phyloP scores from a whole-genome alignment of 768 basidiomycete genomes.

The Tylopilus rubrobrunneus region DNA sequence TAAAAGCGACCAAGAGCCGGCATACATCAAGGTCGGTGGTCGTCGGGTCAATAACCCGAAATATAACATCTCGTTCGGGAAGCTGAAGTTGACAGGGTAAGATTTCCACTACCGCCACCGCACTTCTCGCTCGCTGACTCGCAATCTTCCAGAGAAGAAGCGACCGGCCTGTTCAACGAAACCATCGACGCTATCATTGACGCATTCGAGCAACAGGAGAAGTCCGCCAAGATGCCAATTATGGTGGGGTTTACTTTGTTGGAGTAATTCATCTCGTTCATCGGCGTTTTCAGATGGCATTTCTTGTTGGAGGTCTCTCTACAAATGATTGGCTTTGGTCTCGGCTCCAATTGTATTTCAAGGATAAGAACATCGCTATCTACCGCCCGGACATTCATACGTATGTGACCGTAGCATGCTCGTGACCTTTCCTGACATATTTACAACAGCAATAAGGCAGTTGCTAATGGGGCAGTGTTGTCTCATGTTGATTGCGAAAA shows the following conservation, averaged over 20 bases:
- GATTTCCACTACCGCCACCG: not conserved
- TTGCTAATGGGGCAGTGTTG: constrained; percentile 8
- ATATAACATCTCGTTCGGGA: too few relatives aligned
- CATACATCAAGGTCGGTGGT: too few relatives aligned
- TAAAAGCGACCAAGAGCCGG: too few relatives aligned
- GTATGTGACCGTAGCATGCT: not conserved
- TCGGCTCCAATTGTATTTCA: constrained; percentile 12
- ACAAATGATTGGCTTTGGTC: constrained; percentile 11
- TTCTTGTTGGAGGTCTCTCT: too few relatives aligned
- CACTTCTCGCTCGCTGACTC: not conserved
- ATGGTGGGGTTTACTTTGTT: not conserved
- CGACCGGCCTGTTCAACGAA: constrained; percentile 6
- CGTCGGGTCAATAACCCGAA: too few relatives aligned
- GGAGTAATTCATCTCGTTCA: not conserved
- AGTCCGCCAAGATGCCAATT: not conserved
- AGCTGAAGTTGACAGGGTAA: too few relatives aligned
- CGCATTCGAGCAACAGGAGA: constrained; percentile 12
- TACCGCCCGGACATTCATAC: constrained; percentile 8
- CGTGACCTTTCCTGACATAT: not conserved
- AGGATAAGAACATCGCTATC: not conserved
- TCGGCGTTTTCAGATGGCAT: not conserved
- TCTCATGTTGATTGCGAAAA: not conserved
- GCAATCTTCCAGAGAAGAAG: too few relatives aligned
- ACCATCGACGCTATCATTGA: constrained; percentile 5
- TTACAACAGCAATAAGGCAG: constrained; percentile 6